Percentiles rank a stretch among this genome's conserved stretches.
Evolutionary conservation across 345 rosid genomes (phyloP).

Genomic region (Cardamine chenopodiifolia): DNA sequence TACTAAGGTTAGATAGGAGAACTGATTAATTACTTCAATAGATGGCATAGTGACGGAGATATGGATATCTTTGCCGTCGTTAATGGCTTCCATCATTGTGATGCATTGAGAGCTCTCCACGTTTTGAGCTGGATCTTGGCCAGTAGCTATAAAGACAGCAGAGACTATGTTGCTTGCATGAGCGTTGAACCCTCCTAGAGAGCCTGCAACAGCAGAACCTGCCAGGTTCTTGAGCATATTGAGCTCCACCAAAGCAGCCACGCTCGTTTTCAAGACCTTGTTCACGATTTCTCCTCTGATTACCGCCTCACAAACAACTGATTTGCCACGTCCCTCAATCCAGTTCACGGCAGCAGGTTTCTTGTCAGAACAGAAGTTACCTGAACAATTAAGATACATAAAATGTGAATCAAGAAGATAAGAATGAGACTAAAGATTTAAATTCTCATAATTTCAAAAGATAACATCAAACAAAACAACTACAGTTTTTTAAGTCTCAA

Average conservation of each 20-base stretch:
- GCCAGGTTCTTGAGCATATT: conserved; percentile 85
- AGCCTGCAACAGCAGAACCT: conserved; percentile 84
- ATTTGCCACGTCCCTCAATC: conserved; percentile 94
- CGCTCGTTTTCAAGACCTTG: conserved; percentile 73
- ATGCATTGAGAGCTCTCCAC: conserved; percentile 90
- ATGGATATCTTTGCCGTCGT: conserved; percentile 79
- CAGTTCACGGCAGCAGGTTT: conserved; percentile 94
- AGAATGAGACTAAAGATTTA: background rate
- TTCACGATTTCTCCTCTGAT: conserved; percentile 76
- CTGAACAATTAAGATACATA: conserved; percentile 34
- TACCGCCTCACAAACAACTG: conserved; percentile 85
- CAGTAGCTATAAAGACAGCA: conserved; percentile 81
- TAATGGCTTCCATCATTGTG: conserved; percentile 89
- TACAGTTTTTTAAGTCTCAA: background rate
- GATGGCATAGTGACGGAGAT: conserved; percentile 87
- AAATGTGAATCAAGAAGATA: background rate
- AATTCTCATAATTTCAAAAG: background rate
- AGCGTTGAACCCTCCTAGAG: conserved; percentile 90
- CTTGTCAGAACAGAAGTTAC: conserved; percentile 87
- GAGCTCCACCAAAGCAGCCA: conserved; percentile 75
- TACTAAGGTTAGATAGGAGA: background rate
- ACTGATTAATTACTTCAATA: conserved; percentile 54
- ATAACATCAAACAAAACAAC: conserved; percentile 1
- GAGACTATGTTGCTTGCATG: conserved; percentile 89
- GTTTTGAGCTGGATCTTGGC: conserved; percentile 94